Evolutionary conservation across 2,329 filamentous ascomycete species (phyloP).

Genomic region (Penicillium griseofulvum): DNA sequence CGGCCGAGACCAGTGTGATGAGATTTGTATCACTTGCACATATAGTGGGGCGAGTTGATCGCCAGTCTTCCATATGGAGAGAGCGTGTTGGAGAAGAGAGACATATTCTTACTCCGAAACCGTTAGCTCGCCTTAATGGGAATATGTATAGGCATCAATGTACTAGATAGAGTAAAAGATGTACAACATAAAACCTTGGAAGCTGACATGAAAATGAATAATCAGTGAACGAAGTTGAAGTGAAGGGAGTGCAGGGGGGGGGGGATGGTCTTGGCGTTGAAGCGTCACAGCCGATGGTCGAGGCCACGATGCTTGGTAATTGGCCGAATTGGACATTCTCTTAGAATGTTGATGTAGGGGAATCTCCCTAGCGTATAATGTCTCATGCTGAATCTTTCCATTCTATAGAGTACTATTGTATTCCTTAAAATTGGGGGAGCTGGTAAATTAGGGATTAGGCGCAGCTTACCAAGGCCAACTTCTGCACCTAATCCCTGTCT

Average conservation of each 20-base stretch:
- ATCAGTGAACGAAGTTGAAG: background rate
- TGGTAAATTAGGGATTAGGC: background rate
- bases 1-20: slow-evolving; percentile 12
- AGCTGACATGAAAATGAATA: background rate
- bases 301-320: slow-evolving; percentile 18
- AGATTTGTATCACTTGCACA: background rate
- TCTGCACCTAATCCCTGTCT: slow-evolving; percentile 1
- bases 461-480: background rate
- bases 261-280: slow-evolving; percentile 5
- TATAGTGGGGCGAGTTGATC: slow-evolving; percentile 2
- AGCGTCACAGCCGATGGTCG: slow-evolving; percentile 5
- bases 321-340: background rate
- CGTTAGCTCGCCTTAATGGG: background rate
- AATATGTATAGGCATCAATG: background rate
- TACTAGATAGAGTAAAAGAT: background rate
- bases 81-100: too few species aligned
- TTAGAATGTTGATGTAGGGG: background rate
- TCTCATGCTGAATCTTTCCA: background rate
- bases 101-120: background rate
- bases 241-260: background rate
- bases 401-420: too few species aligned
- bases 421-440: background rate
- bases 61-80: background rate
- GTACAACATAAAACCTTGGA: too few species aligned
- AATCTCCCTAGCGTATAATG: background rate